phyloP scores from a whole-genome alignment of 495 filamentous ascomycete species.

The Neurospora sublineolata region DNA sequence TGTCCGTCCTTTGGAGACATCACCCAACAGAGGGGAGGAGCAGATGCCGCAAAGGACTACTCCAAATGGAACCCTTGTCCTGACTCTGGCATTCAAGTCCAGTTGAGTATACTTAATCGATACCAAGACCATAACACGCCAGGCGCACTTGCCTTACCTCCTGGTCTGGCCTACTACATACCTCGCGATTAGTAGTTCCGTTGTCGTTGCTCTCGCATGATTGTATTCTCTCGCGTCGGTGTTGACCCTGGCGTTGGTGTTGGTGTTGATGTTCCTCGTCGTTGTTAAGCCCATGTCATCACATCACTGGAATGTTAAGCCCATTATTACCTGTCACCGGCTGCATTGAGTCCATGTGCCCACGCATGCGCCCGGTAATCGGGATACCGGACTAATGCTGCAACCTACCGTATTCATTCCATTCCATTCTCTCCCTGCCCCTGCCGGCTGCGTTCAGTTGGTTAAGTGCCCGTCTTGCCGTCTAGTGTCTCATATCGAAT shows the following conservation, averaged over 20 bases:
- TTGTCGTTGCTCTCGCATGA: neutral
- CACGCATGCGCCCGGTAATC: neutral
- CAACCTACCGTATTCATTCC: too few species aligned
- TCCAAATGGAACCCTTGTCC: too few species aligned
- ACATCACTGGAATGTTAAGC: neutral
- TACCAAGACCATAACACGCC: neutral
- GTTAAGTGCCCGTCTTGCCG: too few species aligned
- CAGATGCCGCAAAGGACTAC: too few species aligned
- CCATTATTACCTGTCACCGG: neutral
- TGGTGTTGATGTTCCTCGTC: too few species aligned
- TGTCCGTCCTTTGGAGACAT: neutral
- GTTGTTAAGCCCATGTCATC: neutral
- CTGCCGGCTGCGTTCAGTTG: too few species aligned
- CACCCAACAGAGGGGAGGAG: neutral
- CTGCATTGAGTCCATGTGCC: neutral
- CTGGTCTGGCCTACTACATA: neutral
- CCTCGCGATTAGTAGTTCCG: neutral
- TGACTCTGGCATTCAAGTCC: too few species aligned
- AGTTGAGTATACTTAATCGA: neutral
- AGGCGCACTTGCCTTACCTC: neutral
- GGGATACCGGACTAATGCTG: neutral
- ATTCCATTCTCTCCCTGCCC: too few species aligned
- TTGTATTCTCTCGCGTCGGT: too few species aligned
- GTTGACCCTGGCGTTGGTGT: too few species aligned
- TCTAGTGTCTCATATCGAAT: too few species aligned